Evolutionary conservation across 139 green algal species (phyloP).

Genomic region (Closterium sp.): DNA sequence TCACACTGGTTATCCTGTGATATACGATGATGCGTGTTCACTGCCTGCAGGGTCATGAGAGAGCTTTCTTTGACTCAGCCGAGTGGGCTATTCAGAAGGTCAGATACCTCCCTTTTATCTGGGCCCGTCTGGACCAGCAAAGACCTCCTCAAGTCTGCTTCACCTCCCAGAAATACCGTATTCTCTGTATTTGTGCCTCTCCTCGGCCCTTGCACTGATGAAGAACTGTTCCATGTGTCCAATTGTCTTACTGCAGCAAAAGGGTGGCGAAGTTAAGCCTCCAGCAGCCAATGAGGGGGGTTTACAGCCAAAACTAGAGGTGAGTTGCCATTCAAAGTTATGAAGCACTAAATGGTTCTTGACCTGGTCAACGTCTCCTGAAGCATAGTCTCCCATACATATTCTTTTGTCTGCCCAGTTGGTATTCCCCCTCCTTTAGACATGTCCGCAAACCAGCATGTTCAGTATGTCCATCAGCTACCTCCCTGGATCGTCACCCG

Average conservation of each 20-base stretch:
- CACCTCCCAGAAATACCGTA: background rate
- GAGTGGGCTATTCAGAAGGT: background rate
- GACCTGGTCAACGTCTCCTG: too few species aligned
- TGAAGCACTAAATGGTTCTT: too few species aligned
- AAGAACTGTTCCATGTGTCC: too few species aligned
- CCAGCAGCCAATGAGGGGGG: background rate
- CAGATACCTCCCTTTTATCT: background rate
- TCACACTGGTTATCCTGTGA: too few species aligned
- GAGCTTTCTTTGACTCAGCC: background rate
- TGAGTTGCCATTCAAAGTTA: background rate
- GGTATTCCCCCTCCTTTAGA: background rate
- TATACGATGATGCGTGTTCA: background rate
- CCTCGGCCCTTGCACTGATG: too few species aligned
- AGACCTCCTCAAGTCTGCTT: background rate
- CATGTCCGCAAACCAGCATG: background rate
- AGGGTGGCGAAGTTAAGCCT: background rate
- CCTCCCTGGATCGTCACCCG: background rate
- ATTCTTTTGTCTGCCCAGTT: too few species aligned
- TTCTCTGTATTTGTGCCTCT: too few species aligned
- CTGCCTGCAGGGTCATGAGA: background rate
- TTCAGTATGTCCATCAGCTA: background rate
- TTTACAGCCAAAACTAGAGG: background rate
- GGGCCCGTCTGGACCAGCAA: background rate
- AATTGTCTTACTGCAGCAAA: background rate
- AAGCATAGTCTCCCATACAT: too few species aligned